phyloP scores from a whole-genome alignment of 805 yeast species.

The Kurtzmaniella fragi region DNA sequence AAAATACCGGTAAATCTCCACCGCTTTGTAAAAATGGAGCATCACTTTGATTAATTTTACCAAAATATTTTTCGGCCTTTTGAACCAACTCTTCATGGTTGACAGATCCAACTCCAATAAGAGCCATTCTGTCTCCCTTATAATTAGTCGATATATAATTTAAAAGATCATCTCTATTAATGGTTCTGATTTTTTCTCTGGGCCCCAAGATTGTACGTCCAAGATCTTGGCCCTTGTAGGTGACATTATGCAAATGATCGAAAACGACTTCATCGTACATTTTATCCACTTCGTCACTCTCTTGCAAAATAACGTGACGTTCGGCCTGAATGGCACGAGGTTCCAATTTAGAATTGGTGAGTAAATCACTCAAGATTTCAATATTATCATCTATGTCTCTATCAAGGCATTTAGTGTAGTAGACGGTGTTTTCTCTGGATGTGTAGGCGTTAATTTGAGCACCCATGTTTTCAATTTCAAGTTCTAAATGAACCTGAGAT shows the following conservation, averaged over 20 bases:
- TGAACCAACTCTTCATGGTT: conserved; percentile 78
- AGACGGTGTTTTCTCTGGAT: conserved; percentile 94
- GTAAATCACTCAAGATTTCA: conserved; percentile 82
- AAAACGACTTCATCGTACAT: conserved; percentile 98
- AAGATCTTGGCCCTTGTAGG: conserved; percentile 83
- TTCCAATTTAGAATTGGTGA: conserved; percentile 81
- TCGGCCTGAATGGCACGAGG: conserved; percentile 87
- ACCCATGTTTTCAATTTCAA: conserved; percentile 94
- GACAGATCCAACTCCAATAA: conserved; percentile 95
- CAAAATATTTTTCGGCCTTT: conserved; percentile 73
- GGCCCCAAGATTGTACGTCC: conserved; percentile 98
- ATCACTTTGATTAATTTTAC: conserved; percentile 55
- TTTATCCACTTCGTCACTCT: conserved; percentile 95
- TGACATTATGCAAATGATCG: conserved; percentile 92
- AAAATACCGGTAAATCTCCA: conserved; percentile 70
- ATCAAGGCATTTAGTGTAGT: conserved; percentile 83
- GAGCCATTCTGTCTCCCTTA: conserved; percentile 94
- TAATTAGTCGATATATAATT: conserved; percentile 81
- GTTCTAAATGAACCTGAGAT: conserved; percentile 76
- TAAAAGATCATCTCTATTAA: conserved; percentile 69
- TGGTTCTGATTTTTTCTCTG: conserved; percentile 76
- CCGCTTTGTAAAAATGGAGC: conserved; percentile 71
- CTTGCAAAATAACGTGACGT: conserved; percentile 93
- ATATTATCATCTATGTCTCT: conserved; percentile 80
- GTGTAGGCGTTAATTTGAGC: conserved; percentile 98